phyloP scores from a whole-genome alignment of 202 grass and related monocot species.

The Hordeum pubiflorum region DNA sequence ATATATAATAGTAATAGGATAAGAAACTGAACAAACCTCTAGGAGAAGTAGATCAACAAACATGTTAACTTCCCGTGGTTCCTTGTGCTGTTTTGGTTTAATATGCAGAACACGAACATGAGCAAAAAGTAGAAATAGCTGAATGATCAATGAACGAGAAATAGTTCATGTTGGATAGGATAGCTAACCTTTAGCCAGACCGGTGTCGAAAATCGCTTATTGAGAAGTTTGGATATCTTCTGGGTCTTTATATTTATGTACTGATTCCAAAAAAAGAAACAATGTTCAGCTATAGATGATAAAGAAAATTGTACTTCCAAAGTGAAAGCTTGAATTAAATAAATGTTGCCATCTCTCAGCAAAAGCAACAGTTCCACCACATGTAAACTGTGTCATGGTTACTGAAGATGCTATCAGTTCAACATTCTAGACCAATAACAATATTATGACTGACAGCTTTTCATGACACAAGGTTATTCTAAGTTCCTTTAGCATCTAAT shows the following conservation, averaged over 20 bases:
- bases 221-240: slow-evolving; percentile 86
- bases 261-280: slow-evolving; percentile 42
- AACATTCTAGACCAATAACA: slow-evolving; percentile 13
- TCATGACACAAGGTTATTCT: not conserved
- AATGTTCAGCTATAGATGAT: slow-evolving; percentile 21
- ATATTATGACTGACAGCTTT: not conserved
- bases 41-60: slow-evolving; percentile 97
- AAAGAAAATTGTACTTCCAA: not conserved
- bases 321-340: not conserved
- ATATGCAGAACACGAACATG: slow-evolving; percentile 31
- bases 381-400: slow-evolving; percentile 10
- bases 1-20: not conserved
- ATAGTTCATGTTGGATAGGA: slow-evolving; percentile 18
- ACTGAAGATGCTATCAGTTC: not conserved
- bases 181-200: slow-evolving; percentile 85
- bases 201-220: slow-evolving; percentile 91
- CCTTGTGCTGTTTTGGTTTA: slow-evolving; percentile 78
- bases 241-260: slow-evolving; percentile 96
- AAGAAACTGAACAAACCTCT: slow-evolving; percentile 60
- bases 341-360: not conserved
- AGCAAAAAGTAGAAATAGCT: slow-evolving; percentile 12
- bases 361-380: slow-evolving; percentile 1
- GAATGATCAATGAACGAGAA: not conserved
- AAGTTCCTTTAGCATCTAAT: not conserved
- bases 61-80: slow-evolving; percentile 98